Evolutionary conservation across 2,329 filamentous ascomycete genomes (phyloP), one percentile per base, ranked within the genome.

Genomic region (Pyrenochaeta sp.): DNA sequence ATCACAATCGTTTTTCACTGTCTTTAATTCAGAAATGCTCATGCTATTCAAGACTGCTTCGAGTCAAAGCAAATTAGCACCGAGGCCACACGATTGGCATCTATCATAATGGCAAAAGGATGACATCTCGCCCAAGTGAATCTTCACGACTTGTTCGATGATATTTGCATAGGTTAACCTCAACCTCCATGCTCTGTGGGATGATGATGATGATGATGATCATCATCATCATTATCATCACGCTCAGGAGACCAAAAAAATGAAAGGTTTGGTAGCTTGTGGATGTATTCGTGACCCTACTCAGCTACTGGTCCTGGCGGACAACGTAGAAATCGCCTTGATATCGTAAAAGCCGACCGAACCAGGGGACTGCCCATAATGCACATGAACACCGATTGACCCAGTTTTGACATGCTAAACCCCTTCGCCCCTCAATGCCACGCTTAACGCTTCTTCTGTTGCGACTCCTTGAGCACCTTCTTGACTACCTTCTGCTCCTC

Each of bases 401-500:
- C 68, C 68, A 69, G 63, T 72, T 72, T 72, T 74, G 66, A 68
- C 64, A 68, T 68, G 64, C 66, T 66, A 59, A 59, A 70, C 60
- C 64, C 63, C 63, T 61, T 57, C 51, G 61, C 59, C 59, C 54
- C 56, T 59, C 58, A 49, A 63, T 63, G 54, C 53, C 61, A 54
- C 54, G 52, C 67, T 73, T 76, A 79, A 62, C 73, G 75, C 75
- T 84, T 87, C 80, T 90, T 90, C 85, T 91, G 90, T 85, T 96
- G 91, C 64, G 86, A 87, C 87, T 98, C 94, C 90, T 97, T 97
- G 80, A 98, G 88, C 76, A 99, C 95, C 91, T 99, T 99, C 92
- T 99, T 99, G 83, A 99, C 95, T 75, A 99, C 98, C 91, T 99
- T 99, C 87, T 99, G 95, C 89, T 99, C 95, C 87, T 99, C 96